Conservation (phyloP, 169 alveolate genomes). For the Plasmodium reichenowi region DNA sequence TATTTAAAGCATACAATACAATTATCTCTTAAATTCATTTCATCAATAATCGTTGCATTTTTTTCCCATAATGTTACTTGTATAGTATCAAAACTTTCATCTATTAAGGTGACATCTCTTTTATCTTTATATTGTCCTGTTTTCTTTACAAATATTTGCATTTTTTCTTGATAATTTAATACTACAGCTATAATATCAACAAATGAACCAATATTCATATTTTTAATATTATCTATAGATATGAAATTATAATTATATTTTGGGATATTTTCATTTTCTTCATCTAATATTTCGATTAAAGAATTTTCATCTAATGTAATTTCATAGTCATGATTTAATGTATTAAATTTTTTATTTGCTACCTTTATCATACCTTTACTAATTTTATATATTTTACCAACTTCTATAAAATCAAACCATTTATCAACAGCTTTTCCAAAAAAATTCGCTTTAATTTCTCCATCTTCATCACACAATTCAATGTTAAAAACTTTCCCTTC, state of each 20-base stretch:
- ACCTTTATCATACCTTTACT: constrained; percentile 84
- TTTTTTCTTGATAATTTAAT: constrained; percentile 41
- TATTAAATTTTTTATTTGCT: constrained; percentile 84
- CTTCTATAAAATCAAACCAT: constrained; percentile 85
- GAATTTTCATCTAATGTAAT: constrained; percentile 83
- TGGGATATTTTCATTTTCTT: constrained; percentile 81
- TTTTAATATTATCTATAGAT: constrained; percentile 78
- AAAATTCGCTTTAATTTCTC: constrained; percentile 83
- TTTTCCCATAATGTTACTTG: constrained; percentile 84
- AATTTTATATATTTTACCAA: constrained; percentile 84
- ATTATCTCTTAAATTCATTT: constrained; percentile 25
- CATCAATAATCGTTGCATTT: constrained; percentile 60
- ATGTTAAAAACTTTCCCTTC: constrained; percentile 66
- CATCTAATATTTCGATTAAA: constrained; percentile 79
- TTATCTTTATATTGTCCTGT: constrained; percentile 81
- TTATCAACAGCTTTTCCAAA: constrained; percentile 87
- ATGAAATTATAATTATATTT: constrained; percentile 78
- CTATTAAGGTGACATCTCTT: constrained; percentile 79
- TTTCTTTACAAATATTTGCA: constrained; percentile 52
- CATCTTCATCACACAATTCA: constrained; percentile 72
- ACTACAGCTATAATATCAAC: constrained; percentile 84
- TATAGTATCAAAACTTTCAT: constrained; percentile 78
- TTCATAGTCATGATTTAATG: constrained; percentile 82
- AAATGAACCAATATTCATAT: constrained; percentile 76
- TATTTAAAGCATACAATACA: constrained; percentile 64